phyloP scores from a whole-genome alignment of 2,329 filamentous ascomycete species.

The Colletotrichum sp. region DNA sequence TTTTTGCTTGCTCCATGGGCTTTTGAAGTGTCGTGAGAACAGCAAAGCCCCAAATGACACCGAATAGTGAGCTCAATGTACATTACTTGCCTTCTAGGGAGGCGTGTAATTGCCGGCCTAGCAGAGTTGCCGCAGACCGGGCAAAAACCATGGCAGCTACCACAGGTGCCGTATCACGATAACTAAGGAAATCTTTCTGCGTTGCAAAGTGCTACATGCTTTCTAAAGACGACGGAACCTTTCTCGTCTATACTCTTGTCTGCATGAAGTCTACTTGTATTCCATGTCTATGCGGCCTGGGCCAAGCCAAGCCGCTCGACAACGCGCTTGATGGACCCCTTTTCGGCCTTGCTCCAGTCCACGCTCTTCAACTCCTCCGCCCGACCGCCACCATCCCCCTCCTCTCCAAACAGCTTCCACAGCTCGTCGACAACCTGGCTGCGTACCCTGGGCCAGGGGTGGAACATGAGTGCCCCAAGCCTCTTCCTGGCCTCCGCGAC shows the following conservation, averaged over 20 bases:
- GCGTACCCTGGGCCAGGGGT: slow-evolving; percentile 81
- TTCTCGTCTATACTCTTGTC: neutral
- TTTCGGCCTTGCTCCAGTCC: slow-evolving; percentile 64
- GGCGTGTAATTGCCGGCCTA: neutral
- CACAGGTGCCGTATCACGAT: neutral
- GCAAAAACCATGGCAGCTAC: neutral
- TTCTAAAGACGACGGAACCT: neutral
- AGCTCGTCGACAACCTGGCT: slow-evolving; percentile 65
- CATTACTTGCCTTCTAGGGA: neutral
- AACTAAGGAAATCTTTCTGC: neutral
- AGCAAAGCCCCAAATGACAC: neutral
- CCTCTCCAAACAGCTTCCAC: slow-evolving; percentile 49
- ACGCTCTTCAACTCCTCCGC: slow-evolving; percentile 50
- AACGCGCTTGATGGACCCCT: slow-evolving; percentile 45
- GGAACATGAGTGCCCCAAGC: slow-evolving; percentile 74
- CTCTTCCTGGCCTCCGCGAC: slow-evolving; percentile 67
- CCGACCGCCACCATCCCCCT: slow-evolving; percentile 6
- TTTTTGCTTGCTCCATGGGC: neutral
- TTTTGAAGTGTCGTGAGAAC: neutral
- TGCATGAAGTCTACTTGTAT: neutral
- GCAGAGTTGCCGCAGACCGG: neutral
- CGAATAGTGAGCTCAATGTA: neutral
- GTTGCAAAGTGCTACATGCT: neutral
- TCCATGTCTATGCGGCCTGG: slow-evolving; percentile 15
- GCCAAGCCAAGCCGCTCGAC: slow-evolving; percentile 48